Evolutionary conservation across 371 early-diverging fungal genomes (phyloP).

Genomic region (Syncephalastrum monosporum): DNA sequence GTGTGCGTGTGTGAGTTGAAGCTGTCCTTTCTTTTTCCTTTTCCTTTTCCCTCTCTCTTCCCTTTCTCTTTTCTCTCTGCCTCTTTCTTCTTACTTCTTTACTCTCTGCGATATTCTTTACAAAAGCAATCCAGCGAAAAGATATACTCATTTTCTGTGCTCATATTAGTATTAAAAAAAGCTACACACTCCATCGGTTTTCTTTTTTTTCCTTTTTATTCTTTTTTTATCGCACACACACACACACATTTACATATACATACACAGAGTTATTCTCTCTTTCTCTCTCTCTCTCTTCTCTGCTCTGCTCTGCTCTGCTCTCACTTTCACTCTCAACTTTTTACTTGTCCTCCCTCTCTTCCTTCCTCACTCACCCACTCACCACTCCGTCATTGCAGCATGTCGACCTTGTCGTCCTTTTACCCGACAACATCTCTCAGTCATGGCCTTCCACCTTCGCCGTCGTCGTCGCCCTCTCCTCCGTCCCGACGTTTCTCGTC

Average conservation of each 20-base stretch:
- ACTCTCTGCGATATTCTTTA: conserved; percentile 1
- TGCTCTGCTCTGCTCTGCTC: not conserved
- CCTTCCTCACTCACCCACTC: conserved; percentile 2
- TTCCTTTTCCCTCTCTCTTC: conserved; percentile 10
- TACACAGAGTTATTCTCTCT: conserved; percentile 4
- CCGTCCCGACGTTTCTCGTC: conserved; percentile 10
- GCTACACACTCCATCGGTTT: not conserved
- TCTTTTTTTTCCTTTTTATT: conserved; percentile 4
- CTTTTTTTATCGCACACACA: not conserved
- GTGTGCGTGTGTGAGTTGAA: too few relatives aligned
- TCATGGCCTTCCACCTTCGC: conserved; percentile 6
- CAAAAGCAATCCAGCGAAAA: not conserved
- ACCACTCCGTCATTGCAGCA: not conserved
- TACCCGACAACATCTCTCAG: conserved; percentile 5
- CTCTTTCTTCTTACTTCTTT: conserved; percentile 3
- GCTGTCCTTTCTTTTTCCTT: conserved; percentile 2
- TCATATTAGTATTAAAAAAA: too few relatives aligned
- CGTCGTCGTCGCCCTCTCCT: conserved; percentile 3
- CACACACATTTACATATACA: not conserved
- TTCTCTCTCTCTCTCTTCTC: conserved; percentile 7
- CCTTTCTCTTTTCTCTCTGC: not conserved
- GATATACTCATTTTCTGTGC: not conserved
- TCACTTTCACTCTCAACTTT: conserved; percentile 7
- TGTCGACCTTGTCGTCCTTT: conserved; percentile 5
- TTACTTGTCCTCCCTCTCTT: conserved; percentile 2